Evolutionary conservation across 441 rosid species (phyloP).

Genomic region (Breynia disticha): DNA sequence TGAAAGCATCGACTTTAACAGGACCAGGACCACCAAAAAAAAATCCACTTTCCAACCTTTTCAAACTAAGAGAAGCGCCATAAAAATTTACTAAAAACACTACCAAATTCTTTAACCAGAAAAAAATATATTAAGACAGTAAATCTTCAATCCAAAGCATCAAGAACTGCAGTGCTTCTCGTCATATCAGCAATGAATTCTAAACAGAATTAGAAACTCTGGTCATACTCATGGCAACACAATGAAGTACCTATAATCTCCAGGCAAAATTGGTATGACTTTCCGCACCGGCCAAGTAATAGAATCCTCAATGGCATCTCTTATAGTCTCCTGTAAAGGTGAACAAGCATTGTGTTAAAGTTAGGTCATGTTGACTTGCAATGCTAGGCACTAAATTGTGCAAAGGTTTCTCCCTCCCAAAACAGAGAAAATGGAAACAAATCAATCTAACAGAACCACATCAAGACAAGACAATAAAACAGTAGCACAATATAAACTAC

Average conservation of each 20-base stretch:
- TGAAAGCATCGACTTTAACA: not conserved
- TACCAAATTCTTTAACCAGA: too few relatives aligned
- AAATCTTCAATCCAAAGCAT: too few relatives aligned
- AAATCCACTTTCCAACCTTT: not conserved
- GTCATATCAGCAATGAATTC: not conserved
- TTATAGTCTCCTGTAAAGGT: constrained; percentile 59
- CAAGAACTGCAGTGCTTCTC: not conserved
- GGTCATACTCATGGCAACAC: not conserved
- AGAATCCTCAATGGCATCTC: constrained; percentile 82
- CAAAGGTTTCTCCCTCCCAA: too few relatives aligned
- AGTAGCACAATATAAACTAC: not conserved
- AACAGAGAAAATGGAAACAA: too few relatives aligned
- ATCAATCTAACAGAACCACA: too few relatives aligned
- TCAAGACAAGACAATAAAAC: not conserved
- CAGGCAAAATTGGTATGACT: constrained; percentile 75
- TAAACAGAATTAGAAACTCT: not conserved
- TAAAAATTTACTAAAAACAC: too few relatives aligned
- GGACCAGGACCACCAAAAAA: not conserved
- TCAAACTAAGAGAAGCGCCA: too few relatives aligned
- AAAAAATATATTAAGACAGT: too few relatives aligned
- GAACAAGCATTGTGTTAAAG: constrained; percentile 3
- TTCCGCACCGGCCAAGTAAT: constrained; percentile 94
- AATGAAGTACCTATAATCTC: constrained; percentile 72
- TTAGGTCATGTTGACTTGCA: not conserved
- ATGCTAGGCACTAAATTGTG: not conserved